Percentiles rank a stretch among this genome's conserved stretches.
Evolutionary conservation across 2,329 filamentous ascomycete species (phyloP).

Genomic region (Corynespora cassiicola): DNA sequence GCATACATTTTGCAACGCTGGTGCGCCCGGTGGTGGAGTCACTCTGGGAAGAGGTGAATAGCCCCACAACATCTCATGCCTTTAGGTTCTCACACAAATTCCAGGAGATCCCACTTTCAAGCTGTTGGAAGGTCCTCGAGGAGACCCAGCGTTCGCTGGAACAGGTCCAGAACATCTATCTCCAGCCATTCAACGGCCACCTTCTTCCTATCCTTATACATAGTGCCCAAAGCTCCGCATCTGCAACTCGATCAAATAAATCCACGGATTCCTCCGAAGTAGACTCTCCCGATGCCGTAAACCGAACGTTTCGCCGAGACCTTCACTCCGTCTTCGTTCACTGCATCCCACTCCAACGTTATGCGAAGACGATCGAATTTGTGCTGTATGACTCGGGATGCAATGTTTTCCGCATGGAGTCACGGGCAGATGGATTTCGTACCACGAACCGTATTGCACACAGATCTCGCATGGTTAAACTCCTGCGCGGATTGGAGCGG

Average conservation of each 20-base stretch:
- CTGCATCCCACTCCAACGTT: constrained; percentile 59
- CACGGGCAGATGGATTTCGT: constrained; percentile 32
- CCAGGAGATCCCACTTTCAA: constrained; percentile 26
- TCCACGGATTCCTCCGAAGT: constrained; percentile 39
- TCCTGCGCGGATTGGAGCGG: constrained; percentile 66
- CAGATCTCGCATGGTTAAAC: constrained; percentile 59
- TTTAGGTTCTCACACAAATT: constrained; percentile 10
- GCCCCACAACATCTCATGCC: no score
- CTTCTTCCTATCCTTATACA: constrained; percentile 38
- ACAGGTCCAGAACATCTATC: constrained; percentile 45
- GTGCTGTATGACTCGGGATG: constrained; percentile 63
- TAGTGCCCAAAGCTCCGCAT: constrained; percentile 40
- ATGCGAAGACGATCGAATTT: constrained; percentile 61
- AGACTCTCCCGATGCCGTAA: constrained; percentile 24
- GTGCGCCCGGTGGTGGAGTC: constrained; percentile 35
- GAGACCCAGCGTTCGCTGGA: constrained; percentile 45
- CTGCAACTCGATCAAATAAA: constrained; percentile 42
- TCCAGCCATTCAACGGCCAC: constrained; percentile 42
- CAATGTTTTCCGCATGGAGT: constrained; percentile 50
- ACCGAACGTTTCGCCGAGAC: constrained; percentile 63
- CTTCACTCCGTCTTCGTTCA: constrained; percentile 71
- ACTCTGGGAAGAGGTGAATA: constrained; percentile 44
- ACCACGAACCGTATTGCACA: constrained; percentile 36
- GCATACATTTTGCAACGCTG: constrained; percentile 48
- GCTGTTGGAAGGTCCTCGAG: constrained; percentile 40